Percentiles rank a stretch among this genome's conserved stretches.
phyloP scores from a whole-genome alignment of 2,329 filamentous ascomycete genomes.

The Exophiala xenobiotica region DNA sequence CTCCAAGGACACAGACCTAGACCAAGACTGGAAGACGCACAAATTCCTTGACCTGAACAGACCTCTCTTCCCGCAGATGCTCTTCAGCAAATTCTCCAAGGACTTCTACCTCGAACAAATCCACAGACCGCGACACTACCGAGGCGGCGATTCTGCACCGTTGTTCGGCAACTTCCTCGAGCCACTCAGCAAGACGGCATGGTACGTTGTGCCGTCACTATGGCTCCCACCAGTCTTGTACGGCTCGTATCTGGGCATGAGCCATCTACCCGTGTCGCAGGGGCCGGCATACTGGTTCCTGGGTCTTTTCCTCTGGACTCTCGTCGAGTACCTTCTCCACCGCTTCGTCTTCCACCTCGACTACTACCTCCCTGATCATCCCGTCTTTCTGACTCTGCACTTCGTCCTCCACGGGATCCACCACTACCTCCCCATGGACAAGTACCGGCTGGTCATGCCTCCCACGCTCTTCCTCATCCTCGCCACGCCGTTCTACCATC shows the following conservation, averaged over 20 bases:
- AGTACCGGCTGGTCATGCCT: conserved; percentile 94
- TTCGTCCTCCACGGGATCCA: conserved; percentile 96
- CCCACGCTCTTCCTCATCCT: conserved; percentile 81
- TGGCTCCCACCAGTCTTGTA: conserved; percentile 83
- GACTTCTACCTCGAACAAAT: conserved; percentile 97
- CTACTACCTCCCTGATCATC: conserved; percentile 86
- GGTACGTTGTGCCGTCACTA: conserved; percentile 81
- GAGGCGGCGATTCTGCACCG: conserved; percentile 85
- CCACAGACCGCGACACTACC: conserved; percentile 93
- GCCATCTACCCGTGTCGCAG: conserved; percentile 49
- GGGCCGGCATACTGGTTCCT: conserved; percentile 64
- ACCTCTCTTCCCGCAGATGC: conserved; percentile 84
- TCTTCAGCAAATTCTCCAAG: conserved; percentile 83
- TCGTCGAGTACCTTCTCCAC: conserved; percentile 87
- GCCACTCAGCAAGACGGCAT: conserved; percentile 90
- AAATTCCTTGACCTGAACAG: conserved; percentile 89
- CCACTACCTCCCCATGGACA: conserved; percentile 99
- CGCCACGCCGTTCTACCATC: conserved; percentile 86
- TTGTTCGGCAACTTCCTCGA: conserved; percentile 98
- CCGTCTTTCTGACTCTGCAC: conserved; percentile 79
- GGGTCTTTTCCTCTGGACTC: conserved; percentile 79
- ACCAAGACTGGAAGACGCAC: conserved; percentile 77
- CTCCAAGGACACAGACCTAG: conserved; percentile 76
- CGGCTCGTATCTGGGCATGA: conserved; percentile 64
- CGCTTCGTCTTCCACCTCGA: conserved; percentile 93